Conservation (phyloP, 2,329 filamentous ascomycete genomes). For the Lasiodiplodia sp. region DNA sequence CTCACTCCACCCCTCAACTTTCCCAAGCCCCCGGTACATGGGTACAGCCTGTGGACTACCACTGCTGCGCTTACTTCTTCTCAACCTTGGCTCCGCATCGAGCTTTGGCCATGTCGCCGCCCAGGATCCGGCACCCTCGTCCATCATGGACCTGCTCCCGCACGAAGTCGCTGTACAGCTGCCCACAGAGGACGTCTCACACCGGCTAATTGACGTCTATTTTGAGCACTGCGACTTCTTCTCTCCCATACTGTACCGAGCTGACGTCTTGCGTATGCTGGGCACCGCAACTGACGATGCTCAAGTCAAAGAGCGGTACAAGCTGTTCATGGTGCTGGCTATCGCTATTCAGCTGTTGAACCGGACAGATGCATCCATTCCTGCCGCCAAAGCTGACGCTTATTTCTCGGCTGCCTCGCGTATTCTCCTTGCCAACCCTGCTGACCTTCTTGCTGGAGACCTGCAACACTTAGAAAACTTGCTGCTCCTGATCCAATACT, state of each 20-base stretch:
- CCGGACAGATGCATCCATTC: conserved; percentile 4
- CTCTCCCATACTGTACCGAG: conserved; percentile 2
- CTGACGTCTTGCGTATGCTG: conserved; percentile 1
- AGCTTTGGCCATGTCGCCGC: background rate
- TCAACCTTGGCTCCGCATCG: background rate
- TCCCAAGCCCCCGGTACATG: conserved; percentile 1
- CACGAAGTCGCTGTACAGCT: background rate
- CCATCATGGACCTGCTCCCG: background rate
- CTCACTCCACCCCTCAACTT: background rate
- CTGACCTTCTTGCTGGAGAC: background rate
- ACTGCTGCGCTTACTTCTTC: conserved; percentile 1
- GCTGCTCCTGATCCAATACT: conserved; percentile 2
- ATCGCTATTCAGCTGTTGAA: conserved; percentile 2
- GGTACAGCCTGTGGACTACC: background rate
- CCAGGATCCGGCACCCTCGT: background rate
- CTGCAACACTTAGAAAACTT: conserved; percentile 7
- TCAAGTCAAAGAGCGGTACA: background rate
- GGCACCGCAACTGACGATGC: background rate
- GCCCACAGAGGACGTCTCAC: background rate
- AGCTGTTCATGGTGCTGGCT: conserved; percentile 4
- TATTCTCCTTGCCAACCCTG: background rate
- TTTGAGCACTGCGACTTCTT: conserved; percentile 15
- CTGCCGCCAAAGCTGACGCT: background rate
- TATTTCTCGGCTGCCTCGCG: background rate
- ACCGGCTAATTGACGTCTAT: background rate